Base-by-base conservation (phyloP, 148 eudicot species). In the Silene uniflora region DNA sequence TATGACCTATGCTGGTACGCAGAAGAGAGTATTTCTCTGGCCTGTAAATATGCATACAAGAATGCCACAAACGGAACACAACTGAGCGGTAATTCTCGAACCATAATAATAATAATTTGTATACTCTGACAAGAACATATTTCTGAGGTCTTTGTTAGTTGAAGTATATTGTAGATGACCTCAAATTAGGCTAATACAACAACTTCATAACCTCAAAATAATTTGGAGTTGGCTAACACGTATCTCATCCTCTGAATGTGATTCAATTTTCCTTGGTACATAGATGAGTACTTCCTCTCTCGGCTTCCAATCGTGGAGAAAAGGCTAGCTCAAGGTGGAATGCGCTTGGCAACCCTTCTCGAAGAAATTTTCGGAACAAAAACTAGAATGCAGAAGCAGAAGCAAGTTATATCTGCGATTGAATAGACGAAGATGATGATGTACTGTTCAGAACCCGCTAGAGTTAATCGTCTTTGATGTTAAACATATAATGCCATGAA, bases 61-160 rank as follows among this genome's bases (percentile, higher is more conserved):
- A 90, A 91, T 84, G 97, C 97, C 65, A 79, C 92, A 54, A 86
- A 90, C 68, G 94, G 97, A 87, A 87, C 77, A 78, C 85, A 89
- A 70, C 77, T 91, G 52, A 77, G 76, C 75, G 93, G 97, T 90
- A 77, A 17, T 19, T 25, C 25, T 1, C n/a, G 16, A 24, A 12
- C 21, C 7, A 24, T 71, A 16, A 3, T 56, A 42, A 0, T 39
- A n/a, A n/a, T n/a, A n/a, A n/a, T n/a, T n/a, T n/a, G n/a, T n/a
- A n/a, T n/a, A n/a, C n/a, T n/a, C n/a, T n/a, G n/a, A n/a, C n/a
- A n/a, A n/a, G n/a, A n/a, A n/a, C n/a, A n/a, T n/a, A n/a, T n/a
- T n/a, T n/a, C n/a, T n/a, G n/a, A n/a, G n/a, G n/a, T n/a, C n/a
- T n/a, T n/a, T n/a, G n/a, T n/a, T n/a, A n/a, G n/a, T n/a, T n/a